phyloP scores from a whole-genome alignment of 148 eudicot species.

The Camellia japonica region DNA sequence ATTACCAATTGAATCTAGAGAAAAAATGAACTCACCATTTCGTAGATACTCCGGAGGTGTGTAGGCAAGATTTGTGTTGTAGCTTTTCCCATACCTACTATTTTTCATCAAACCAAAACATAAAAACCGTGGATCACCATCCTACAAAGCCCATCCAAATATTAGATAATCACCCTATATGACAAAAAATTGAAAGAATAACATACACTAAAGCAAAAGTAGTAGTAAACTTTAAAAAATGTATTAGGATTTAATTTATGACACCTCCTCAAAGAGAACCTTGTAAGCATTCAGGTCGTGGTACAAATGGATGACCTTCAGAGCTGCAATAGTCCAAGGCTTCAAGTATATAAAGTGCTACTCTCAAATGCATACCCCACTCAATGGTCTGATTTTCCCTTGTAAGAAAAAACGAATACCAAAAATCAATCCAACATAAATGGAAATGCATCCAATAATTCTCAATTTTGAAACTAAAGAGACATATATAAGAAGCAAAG shows the following conservation, averaged over 20 bases:
- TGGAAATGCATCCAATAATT: background rate
- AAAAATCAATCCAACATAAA: conserved; percentile 2
- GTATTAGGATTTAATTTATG: background rate
- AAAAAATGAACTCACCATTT: conserved; percentile 47
- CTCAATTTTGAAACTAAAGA: background rate
- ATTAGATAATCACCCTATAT: background rate
- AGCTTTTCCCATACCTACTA: conserved; percentile 81
- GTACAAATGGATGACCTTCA: conserved; percentile 50
- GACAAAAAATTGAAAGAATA: conserved; percentile 3
- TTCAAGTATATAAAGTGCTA: conserved; percentile 71
- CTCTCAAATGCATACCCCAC: conserved; percentile 86
- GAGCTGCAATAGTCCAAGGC: conserved; percentile 78
- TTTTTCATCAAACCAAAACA: conserved; percentile 91
- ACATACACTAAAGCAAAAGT: background rate
- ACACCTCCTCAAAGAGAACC: conserved; percentile 86
- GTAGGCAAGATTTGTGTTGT: conserved; percentile 70
- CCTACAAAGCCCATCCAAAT: conserved; percentile 31
- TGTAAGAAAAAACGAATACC: conserved; percentile 17
- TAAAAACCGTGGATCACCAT: conserved; percentile 87
- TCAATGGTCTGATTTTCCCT: conserved; percentile 94
- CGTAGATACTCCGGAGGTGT: conserved; percentile 40
- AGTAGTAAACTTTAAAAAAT: background rate
- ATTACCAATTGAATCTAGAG: background rate
- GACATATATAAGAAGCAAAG: background rate
- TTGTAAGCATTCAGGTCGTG: conserved; percentile 35